Evolutionary conservation across 139 green algal species (phyloP).

Genomic region (Pleodorina starrii): DNA sequence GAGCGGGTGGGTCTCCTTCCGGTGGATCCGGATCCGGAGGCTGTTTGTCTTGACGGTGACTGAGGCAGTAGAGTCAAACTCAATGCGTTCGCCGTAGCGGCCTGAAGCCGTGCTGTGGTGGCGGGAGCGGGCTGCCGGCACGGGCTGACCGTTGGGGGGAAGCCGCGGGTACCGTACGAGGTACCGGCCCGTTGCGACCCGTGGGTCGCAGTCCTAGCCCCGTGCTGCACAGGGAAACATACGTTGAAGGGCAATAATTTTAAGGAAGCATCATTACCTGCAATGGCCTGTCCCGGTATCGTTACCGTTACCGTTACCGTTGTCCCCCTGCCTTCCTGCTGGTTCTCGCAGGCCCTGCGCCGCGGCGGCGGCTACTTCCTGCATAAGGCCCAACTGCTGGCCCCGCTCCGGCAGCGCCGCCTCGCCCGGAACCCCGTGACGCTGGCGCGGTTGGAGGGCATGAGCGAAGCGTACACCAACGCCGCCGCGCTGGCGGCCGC

Average conservation of each 20-base stretch:
- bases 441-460: neutral
- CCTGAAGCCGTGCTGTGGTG: too few species aligned
- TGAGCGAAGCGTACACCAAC: conserved; percentile 24
- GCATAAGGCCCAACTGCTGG: conserved; percentile 19
- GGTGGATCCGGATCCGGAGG: neutral
- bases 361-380: neutral
- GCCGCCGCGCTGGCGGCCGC: neutral
- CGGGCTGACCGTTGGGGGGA: neutral
- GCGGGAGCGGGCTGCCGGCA: neutral
- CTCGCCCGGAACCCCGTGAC: neutral
- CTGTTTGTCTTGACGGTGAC: neutral
- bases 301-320: neutral
- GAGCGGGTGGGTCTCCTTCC: neutral
- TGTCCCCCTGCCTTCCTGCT: neutral
- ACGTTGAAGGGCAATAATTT: too few species aligned
- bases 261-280: too few species aligned
- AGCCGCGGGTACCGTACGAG: neutral
- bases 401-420: neutral
- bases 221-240: neutral
- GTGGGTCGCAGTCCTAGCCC: neutral
- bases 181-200: neutral
- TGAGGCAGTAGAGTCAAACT: neutral
- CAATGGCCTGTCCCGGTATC: neutral
- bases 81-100: neutral
- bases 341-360: neutral